Percentiles rank a stretch among this genome's conserved stretches.
Evolutionary conservation across 805 yeast species (phyloP).

Genomic region (Starmera quercuum): DNA sequence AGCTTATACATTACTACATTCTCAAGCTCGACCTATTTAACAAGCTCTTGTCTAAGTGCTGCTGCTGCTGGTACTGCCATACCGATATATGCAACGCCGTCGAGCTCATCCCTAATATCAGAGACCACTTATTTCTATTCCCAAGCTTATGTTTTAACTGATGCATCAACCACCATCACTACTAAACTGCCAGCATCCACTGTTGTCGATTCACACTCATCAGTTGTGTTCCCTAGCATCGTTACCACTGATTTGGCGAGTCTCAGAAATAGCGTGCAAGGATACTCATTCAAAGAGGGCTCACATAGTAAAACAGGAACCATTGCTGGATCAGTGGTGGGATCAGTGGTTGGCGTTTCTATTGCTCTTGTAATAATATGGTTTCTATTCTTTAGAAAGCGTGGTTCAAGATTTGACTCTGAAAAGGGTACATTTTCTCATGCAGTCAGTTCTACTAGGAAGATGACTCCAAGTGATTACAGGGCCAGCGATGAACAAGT

Average conservation of each 20-base stretch:
- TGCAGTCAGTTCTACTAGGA: slow-evolving; percentile 18
- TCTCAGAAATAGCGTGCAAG: slow-evolving; percentile 5
- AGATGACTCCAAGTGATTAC: no score
- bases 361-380: slow-evolving; percentile 9
- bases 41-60: no score
- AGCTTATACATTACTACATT: no score
- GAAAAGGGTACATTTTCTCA: slow-evolving; percentile 18
- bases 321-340: slow-evolving; percentile 21
- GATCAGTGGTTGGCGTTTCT: slow-evolving; percentile 14
- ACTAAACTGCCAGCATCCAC: neutral
- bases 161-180: neutral
- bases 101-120: no score
- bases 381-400: slow-evolving; percentile 9
- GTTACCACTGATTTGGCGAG: neutral
- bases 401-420: neutral
- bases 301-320: slow-evolving; percentile 6
- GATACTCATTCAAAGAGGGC: neutral
- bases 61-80: no score
- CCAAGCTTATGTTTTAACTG: neutral
- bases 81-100: no score
- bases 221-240: neutral
- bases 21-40: no score
- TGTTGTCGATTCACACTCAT: neutral
- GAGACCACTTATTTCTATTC: neutral
- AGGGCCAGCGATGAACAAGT: no score